phyloP scores from a whole-genome alignment of 2,329 filamentous ascomycete species.

The Fusarium tricinctum region DNA sequence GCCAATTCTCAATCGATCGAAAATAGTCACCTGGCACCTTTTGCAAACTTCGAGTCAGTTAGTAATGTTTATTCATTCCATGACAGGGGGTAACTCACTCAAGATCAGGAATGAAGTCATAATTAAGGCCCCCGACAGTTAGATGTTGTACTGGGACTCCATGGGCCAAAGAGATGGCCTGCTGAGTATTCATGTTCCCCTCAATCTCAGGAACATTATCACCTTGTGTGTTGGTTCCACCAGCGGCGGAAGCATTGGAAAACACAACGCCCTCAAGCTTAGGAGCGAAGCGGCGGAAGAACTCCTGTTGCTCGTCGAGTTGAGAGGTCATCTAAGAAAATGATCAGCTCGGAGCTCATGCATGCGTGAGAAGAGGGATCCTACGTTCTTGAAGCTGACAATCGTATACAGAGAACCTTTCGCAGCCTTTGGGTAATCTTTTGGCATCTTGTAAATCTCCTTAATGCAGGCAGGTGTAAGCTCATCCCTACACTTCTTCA shows the following conservation, averaged over 20 bases:
- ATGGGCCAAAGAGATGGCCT: slow-evolving; percentile 53
- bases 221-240: slow-evolving; percentile 66
- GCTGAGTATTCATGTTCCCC: slow-evolving; percentile 58
- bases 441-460: slow-evolving; percentile 60
- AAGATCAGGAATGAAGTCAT: slow-evolving; percentile 52
- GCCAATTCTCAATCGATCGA: slow-evolving; percentile 73
- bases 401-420: slow-evolving; percentile 76
- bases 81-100: slow-evolving; percentile 49
- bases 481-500: slow-evolving; percentile 54
- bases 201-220: slow-evolving; percentile 51
- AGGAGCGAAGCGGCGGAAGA: slow-evolving; percentile 67
- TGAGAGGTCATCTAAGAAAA: slow-evolving; percentile 62
- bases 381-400: slow-evolving; percentile 58
- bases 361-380: background rate
- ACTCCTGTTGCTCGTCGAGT: slow-evolving; percentile 67
- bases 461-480: slow-evolving; percentile 62
- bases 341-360: slow-evolving; percentile 15
- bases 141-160: slow-evolving; percentile 54
- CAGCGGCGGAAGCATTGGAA: slow-evolving; percentile 68
- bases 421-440: slow-evolving; percentile 67
- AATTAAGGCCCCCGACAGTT: slow-evolving; percentile 52
- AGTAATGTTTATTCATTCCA: background rate
- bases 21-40: slow-evolving; percentile 46
- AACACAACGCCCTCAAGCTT: slow-evolving; percentile 68
- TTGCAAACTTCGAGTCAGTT: slow-evolving; percentile 28